phyloP scores from a whole-genome alignment of 768 basidiomycete species.

The Pluteus cervinus region DNA sequence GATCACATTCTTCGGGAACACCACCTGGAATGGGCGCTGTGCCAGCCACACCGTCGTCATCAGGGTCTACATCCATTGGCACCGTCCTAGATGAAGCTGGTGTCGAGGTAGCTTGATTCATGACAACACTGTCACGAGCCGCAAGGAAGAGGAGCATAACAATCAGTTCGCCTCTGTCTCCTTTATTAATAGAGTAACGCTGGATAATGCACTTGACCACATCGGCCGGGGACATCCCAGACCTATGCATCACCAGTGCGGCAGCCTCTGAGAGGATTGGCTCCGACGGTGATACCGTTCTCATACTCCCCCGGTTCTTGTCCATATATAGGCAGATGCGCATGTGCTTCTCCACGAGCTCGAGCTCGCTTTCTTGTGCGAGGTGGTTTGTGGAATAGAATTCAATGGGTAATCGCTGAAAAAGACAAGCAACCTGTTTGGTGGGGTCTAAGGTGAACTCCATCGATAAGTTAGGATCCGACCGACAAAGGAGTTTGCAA shows the following conservation, averaged over 20 bases:
- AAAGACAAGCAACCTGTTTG: conserved; percentile 2
- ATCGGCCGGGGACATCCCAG: not conserved
- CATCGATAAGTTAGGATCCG: not conserved
- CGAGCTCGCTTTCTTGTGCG: not conserved
- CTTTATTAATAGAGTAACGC: conserved; percentile 12
- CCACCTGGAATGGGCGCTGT: not conserved
- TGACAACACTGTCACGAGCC: conserved; percentile 16
- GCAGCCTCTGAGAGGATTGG: conserved; percentile 21
- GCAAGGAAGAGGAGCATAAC: conserved; percentile 11
- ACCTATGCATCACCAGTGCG: conserved; percentile 9
- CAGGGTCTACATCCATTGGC: not conserved
- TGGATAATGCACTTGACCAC: conserved; percentile 1
- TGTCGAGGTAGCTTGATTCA: no score
- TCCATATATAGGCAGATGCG: conserved; percentile 6
- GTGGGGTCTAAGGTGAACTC: not conserved
- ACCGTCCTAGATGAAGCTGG: not conserved
- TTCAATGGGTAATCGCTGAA: conserved; percentile 2
- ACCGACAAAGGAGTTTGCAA: conserved; percentile 1
- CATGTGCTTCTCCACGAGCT: conserved; percentile 16
- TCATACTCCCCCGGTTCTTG: conserved; percentile 10
- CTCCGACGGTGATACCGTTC: conserved; percentile 18
- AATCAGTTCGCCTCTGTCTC: conserved; percentile 16
- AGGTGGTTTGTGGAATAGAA: conserved; percentile 1
- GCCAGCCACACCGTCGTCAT: not conserved
- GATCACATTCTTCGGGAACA: not conserved